These are phyloP conservation scores for Leccinellum rugosiceps DNA, from an alignment of 768 basidiomycete species.

Conservation along the genomic window DNA sequence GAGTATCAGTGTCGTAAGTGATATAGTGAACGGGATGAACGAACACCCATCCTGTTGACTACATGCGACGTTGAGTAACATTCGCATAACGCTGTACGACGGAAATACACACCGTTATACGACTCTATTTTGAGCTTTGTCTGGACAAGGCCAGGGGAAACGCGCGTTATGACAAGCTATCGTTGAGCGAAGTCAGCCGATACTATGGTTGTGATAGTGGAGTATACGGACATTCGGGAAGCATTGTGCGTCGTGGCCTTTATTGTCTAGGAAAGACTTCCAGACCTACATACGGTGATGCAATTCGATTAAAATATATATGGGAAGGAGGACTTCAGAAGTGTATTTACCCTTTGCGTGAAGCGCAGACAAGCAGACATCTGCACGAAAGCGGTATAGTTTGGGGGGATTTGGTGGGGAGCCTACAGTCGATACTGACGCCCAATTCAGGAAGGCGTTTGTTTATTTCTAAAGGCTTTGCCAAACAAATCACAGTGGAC, in stretches of 20 bases:
- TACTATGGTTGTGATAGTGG: background rate
- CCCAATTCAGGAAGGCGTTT: conserved; percentile 17
- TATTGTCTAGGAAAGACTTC: conserved; percentile 74
- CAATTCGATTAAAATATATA: background rate
- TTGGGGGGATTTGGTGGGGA: background rate
- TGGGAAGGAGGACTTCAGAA: background rate
- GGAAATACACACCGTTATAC: conserved; percentile 57
- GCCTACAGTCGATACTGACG: background rate
- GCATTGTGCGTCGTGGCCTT: conserved; percentile 78
- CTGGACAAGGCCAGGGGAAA: conserved; percentile 68
- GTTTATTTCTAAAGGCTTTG: conserved; percentile 30
- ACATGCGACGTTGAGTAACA: conserved; percentile 1
- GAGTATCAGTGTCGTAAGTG: background rate
- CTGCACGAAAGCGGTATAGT: background rate
- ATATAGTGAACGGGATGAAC: conserved; percentile 18
- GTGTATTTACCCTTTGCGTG: conserved; percentile 50
- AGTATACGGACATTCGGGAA: conserved; percentile 63
- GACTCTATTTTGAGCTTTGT: conserved; percentile 70
- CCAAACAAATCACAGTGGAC: conserved; percentile 21
- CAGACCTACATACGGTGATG: conserved; percentile 62
- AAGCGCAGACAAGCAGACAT: conserved; percentile 75
- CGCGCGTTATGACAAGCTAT: conserved; percentile 62
- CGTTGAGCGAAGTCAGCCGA: background rate
- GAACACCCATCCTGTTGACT: conserved; percentile 84
- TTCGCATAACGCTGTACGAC: background rate